Conservation (phyloP, 352 stramenopile species). For the Phytophthora hybrid region DNA sequence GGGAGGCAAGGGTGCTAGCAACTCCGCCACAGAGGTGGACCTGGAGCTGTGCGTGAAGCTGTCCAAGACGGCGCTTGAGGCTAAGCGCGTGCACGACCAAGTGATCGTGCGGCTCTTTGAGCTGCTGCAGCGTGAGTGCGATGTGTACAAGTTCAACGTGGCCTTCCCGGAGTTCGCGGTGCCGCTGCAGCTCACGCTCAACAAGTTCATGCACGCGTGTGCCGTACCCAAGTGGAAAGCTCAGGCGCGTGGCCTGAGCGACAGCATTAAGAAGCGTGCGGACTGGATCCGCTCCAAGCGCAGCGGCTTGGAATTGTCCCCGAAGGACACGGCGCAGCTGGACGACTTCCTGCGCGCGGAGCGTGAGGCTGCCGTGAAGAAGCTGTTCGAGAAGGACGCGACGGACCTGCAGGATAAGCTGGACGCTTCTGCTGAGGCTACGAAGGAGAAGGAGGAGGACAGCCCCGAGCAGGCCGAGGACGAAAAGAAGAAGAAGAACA, state of each 20-base stretch:
- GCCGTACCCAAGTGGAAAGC: slow-evolving; percentile 83
- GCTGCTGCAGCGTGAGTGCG: slow-evolving; percentile 94
- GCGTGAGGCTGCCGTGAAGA: slow-evolving; percentile 85
- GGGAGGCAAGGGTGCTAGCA: slow-evolving; percentile 33
- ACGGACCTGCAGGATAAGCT: slow-evolving; percentile 78
- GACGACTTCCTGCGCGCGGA: slow-evolving; percentile 84
- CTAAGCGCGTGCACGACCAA: slow-evolving; percentile 89
- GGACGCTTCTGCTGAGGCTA: slow-evolving; percentile 53
- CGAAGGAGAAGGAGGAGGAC: slow-evolving; percentile 49
- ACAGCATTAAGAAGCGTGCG: slow-evolving; percentile 77
- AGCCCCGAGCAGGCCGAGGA: slow-evolving; percentile 32
- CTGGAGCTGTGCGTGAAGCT: slow-evolving; percentile 92
- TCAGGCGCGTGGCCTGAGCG: slow-evolving; percentile 64
- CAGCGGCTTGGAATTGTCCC: slow-evolving; percentile 89
- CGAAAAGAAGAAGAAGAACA: slow-evolving; percentile 52
- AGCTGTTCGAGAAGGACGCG: slow-evolving; percentile 85
- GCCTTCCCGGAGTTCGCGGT: slow-evolving; percentile 96
- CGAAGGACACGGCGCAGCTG: slow-evolving; percentile 88
- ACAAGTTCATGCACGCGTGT: slow-evolving; percentile 90
- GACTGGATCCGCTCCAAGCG: slow-evolving; percentile 92
- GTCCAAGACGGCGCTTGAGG: slow-evolving; percentile 90
- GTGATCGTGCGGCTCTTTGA: slow-evolving; percentile 94
- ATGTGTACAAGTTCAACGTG: slow-evolving; percentile 96
- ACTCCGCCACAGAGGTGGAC: slow-evolving; percentile 63
- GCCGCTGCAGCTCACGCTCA: slow-evolving; percentile 87